Base-by-base conservation (phyloP, 345 rosid species). In the Pseudoturritis turrita region DNA sequence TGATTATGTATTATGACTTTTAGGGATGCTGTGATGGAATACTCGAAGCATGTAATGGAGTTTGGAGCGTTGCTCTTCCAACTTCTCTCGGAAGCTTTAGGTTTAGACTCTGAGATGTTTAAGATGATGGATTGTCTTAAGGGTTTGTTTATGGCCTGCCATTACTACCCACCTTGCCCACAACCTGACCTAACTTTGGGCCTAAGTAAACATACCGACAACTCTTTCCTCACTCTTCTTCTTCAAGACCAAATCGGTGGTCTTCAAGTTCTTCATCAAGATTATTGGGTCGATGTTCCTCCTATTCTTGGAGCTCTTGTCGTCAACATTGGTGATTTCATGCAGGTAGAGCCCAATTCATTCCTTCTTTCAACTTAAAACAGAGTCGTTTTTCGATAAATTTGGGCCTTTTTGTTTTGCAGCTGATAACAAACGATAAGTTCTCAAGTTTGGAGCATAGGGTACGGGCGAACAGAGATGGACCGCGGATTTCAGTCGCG, bases 171-270 rank as follows among this genome's bases (percentile, higher is more conserved):
- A 2, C n/a, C 70, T 10, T 82, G 85, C 17, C 83, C 83, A 5
- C 64, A 82, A 54, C 85, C 81, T 14, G 81, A 82, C 21, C 39
- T 79, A 35, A 74, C 80, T 19, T 12, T 77, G 59, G 83, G 80
- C 18, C 10, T 64, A 7, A 46, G 33, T 13, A 46, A 22, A 5
- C 83, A 79, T 61, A 7, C 60, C 3, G 80, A 79, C 19, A 40
- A 46, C 36, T 33, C 17, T 21, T 56, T 79, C 57, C 13, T 82
- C 17, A 79, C 83, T 8, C 10, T 74, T 29, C 77, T 77, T 62
- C 71, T 65, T 29, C 85, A 77, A 60, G 85, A 82, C 56, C 65
- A 70, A 9, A 67, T 77, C 4, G 85, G 85, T 9, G 83, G 85
- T 13, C 77, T 81, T 29, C 79, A 77, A 18, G 61, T 77, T 50